Percentiles rank a stretch among this genome's conserved stretches.
Evolutionary conservation across 2,329 filamentous ascomycete genomes (phyloP).

Genomic region (Alternaria triticina): DNA sequence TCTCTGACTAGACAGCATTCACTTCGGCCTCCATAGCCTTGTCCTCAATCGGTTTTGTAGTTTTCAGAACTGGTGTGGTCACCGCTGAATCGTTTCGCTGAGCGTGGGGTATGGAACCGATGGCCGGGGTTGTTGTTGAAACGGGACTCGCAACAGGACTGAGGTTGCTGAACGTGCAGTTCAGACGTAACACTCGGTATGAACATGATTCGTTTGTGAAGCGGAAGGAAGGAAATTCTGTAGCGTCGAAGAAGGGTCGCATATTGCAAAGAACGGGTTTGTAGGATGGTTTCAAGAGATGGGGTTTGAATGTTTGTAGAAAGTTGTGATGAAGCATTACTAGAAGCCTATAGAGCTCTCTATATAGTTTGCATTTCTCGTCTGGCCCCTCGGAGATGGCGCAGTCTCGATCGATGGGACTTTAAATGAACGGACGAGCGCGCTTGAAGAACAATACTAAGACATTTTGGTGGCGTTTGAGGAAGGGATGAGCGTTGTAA

Average conservation of each 20-base stretch:
- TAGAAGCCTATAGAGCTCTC: not conserved
- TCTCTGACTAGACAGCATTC: not conserved
- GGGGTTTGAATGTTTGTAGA: not conserved
- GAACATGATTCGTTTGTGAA: not conserved
- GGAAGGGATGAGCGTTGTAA: not conserved
- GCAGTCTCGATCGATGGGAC: not conserved
- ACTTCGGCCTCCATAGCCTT: not conserved
- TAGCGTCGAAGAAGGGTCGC: slow-evolving; percentile 13
- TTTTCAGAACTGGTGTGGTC: not conserved
- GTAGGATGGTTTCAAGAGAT: not conserved
- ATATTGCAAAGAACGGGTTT: not conserved
- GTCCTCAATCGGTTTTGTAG: not conserved
- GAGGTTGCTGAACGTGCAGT: not conserved
- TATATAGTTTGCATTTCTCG: not conserved
- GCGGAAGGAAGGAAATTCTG: slow-evolving; percentile 12
- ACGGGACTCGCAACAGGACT: not conserved
- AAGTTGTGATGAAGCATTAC: not conserved
- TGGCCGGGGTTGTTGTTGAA: not conserved
- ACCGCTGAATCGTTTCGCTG: not conserved
- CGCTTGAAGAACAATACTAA: slow-evolving; percentile 9
- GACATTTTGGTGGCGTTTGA: not conserved
- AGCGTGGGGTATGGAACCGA: not conserved
- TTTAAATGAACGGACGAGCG: not conserved
- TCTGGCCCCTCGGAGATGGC: not conserved
- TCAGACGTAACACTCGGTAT: not conserved